Evolutionary conservation across 352 stramenopile species (phyloP).

Genomic region (Aphanomyces euteiches): DNA sequence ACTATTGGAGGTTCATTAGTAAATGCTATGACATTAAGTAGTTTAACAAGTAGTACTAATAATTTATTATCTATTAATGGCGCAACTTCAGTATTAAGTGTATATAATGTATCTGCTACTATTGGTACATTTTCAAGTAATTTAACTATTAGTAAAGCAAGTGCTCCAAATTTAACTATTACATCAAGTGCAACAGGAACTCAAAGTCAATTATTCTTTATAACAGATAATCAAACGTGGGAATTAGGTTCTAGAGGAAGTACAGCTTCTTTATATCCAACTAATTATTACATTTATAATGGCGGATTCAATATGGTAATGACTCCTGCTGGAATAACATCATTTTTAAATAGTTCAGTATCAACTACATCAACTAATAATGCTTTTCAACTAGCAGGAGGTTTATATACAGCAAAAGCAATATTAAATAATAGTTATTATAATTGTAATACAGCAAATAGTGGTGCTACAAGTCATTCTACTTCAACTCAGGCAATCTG

Average conservation of each 20-base stretch:
- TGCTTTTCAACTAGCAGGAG: constrained; percentile 6
- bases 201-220: constrained; percentile 18
- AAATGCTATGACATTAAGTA: constrained; percentile 7
- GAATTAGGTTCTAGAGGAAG: background rate
- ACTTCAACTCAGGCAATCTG: constrained; percentile 10
- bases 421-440: constrained; percentile 18
- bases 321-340: background rate
- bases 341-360: background rate
- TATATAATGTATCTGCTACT: constrained; percentile 7
- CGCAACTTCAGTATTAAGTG: background rate
- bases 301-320: background rate
- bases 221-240: constrained; percentile 8
- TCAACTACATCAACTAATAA: background rate
- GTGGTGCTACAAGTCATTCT: constrained; percentile 7
- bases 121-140: constrained; percentile 3
- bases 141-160: constrained; percentile 12
- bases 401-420: constrained; percentile 11
- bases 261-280: background rate
- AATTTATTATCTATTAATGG: background rate
- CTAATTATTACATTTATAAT: constrained; percentile 6
- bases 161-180: constrained; percentile 14
- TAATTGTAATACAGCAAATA: constrained; percentile 11
- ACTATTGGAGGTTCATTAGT: constrained; percentile 2
- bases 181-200: background rate
- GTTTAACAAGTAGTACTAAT: constrained; percentile 10